Evolutionary conservation across 2,329 filamentous ascomycete genomes (phyloP).

Genomic region (Onygenales sp.): DNA sequence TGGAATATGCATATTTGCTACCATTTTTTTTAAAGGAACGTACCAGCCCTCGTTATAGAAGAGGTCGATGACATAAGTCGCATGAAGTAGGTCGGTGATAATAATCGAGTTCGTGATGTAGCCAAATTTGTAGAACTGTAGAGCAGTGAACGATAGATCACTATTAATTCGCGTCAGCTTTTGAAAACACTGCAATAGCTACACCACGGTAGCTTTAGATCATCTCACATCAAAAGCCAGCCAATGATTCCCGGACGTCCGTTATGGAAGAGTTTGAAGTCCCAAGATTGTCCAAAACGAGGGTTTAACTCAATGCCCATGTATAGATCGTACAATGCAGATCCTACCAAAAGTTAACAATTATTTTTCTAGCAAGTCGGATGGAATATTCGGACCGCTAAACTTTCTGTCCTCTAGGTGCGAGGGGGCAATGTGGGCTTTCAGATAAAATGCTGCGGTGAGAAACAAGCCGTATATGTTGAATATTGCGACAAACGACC

Average conservation of each 20-base stretch:
- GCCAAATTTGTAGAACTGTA: conserved; percentile 34
- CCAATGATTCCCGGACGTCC: conserved; percentile 40
- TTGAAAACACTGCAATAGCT: not conserved
- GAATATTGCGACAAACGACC: conserved; percentile 28
- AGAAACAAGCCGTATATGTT: conserved; percentile 29
- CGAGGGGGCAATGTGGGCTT: conserved; percentile 31
- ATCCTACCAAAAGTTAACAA: conserved; percentile 13
- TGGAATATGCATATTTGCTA: not conserved
- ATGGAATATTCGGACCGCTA: conserved; percentile 15
- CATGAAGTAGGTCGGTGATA: conserved; percentile 36
- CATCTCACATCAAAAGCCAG: conserved; percentile 37
- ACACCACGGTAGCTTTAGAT: conserved; percentile 7
- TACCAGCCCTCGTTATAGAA: conserved; percentile 42
- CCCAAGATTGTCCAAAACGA: conserved; percentile 32
- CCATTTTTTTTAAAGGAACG: not conserved
- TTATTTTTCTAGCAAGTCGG: not conserved
- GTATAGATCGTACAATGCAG: conserved; percentile 35
- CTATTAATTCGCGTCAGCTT: conserved; percentile 11
- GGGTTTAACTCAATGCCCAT: conserved; percentile 42
- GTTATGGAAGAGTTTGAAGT: conserved; percentile 41
- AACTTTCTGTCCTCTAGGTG: conserved; percentile 36
- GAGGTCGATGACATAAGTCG: conserved; percentile 40
- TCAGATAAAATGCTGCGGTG: conserved; percentile 26
- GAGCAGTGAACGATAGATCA: conserved; percentile 30
- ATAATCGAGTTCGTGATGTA: conserved; percentile 35